Evolutionary conservation across 2,329 filamentous ascomycete species (phyloP).

Genomic region (Aspergillus calidoustus): DNA sequence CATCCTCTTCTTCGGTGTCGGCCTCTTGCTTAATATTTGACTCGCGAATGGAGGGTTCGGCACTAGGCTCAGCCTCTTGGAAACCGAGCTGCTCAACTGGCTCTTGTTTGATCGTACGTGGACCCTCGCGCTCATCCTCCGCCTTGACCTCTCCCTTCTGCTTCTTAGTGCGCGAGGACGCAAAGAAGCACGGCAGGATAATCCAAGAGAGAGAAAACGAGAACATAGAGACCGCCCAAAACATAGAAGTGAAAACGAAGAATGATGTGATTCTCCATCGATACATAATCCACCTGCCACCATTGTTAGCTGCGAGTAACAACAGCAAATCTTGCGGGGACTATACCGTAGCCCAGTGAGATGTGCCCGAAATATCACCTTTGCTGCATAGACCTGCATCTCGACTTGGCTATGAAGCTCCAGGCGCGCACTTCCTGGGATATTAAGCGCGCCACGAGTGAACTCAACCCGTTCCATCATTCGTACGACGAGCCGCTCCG

Average conservation of each 20-base stretch:
- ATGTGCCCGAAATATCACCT: slow-evolving; percentile 72
- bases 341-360: slow-evolving; percentile 70
- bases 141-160: slow-evolving; percentile 18
- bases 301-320: slow-evolving; percentile 23
- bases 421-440: slow-evolving; percentile 60
- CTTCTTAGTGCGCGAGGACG: slow-evolving; percentile 21
- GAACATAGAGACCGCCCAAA: slow-evolving; percentile 77
- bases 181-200: slow-evolving; percentile 52
- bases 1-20: slow-evolving; percentile 17
- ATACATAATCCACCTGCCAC: slow-evolving; percentile 77
- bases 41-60: neutral
- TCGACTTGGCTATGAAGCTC: slow-evolving; percentile 72
- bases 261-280: slow-evolving; percentile 75
- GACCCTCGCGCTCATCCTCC: slow-evolving; percentile 23
- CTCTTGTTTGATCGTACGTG: slow-evolving; percentile 29
- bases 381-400: slow-evolving; percentile 76
- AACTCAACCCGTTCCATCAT: slow-evolving; percentile 79
- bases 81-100: slow-evolving; percentile 15
- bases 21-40: slow-evolving; percentile 33
- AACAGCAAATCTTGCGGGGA: slow-evolving; percentile 1
- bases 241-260: slow-evolving; percentile 67
- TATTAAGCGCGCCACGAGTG: slow-evolving; percentile 53
- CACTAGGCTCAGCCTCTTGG: slow-evolving; percentile 8
- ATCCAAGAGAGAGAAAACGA: slow-evolving; percentile 71
- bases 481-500: slow-evolving; percentile 64